Conservation (phyloP, 192 early-diverging fungal genomes). For the Entomortierella parvispora region DNA sequence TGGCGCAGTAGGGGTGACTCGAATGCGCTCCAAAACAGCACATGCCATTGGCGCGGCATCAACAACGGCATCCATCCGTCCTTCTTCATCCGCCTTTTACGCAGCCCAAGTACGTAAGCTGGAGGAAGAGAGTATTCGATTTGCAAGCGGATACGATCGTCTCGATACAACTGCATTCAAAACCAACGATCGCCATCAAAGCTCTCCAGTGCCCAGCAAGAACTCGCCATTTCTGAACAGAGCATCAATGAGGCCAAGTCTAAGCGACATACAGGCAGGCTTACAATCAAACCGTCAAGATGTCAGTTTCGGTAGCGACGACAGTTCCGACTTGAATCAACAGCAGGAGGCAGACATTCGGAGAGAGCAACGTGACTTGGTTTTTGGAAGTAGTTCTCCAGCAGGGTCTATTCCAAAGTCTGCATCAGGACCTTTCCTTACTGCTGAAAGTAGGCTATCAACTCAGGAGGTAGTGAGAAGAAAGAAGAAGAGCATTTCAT, state of each 20-base stretch:
- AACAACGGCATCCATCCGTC: slow-evolving; percentile 35
- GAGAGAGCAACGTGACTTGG: slow-evolving; percentile 29
- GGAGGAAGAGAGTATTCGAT: slow-evolving; percentile 48
- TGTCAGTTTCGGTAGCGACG: slow-evolving; percentile 18
- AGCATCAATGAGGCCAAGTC: slow-evolving; percentile 9
- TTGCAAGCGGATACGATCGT: slow-evolving; percentile 31
- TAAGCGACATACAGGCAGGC: slow-evolving; percentile 13
- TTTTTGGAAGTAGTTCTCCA: slow-evolving; percentile 21
- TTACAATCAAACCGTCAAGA: slow-evolving; percentile 6
- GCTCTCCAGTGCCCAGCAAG: slow-evolving; percentile 19
- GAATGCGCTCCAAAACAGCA: slow-evolving; percentile 40
- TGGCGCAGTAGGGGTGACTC: slow-evolving; percentile 20
- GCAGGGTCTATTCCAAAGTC: slow-evolving; percentile 16
- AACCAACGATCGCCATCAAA: slow-evolving; percentile 36
- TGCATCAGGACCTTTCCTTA: slow-evolving; percentile 20
- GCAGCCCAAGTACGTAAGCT: slow-evolving; percentile 41
- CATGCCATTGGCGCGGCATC: slow-evolving; percentile 22
- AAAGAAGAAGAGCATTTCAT: slow-evolving; percentile 46
- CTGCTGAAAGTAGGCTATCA: not conserved
- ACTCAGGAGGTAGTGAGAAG: slow-evolving; percentile 25
- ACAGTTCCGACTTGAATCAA: not conserved
- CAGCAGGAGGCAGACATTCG: slow-evolving; percentile 13
- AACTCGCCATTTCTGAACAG: slow-evolving; percentile 2
- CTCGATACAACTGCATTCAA: slow-evolving; percentile 8
- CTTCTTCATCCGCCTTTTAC: slow-evolving; percentile 35